Evolutionary conservation across 345 rosid species (phyloP).

Genomic region (Tarenaya hassleriana): DNA sequence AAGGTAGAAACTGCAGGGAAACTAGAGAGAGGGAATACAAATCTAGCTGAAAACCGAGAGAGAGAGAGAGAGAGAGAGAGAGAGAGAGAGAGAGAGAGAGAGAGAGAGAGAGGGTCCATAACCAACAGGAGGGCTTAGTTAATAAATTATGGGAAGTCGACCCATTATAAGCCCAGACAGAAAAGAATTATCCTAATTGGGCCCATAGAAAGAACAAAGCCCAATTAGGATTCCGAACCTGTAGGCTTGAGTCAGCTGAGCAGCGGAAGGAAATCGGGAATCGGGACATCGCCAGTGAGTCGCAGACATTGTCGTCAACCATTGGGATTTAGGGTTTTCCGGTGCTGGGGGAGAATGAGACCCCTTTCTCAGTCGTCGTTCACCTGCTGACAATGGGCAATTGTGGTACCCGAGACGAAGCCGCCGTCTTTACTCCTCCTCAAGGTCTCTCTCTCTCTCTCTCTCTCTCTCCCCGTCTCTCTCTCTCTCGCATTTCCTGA

Average conservation of each 20-base stretch:
- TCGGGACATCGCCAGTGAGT: too few species aligned
- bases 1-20: too few species aligned
- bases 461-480: constrained; percentile 20
- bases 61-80: too few species aligned
- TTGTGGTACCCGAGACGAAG: constrained; percentile 95
- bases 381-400: constrained; percentile 58
- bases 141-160: too few species aligned
- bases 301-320: constrained; percentile 4
- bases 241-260: neutral
- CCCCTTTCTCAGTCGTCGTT: constrained; percentile 15
- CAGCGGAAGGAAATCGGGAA: neutral
- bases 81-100: too few species aligned
- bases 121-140: too few species aligned
- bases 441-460: constrained; percentile 44
- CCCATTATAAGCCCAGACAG: neutral
- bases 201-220: neutral
- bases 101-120: too few species aligned
- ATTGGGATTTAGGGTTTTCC: constrained; percentile 18
- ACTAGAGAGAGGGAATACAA: too few species aligned
- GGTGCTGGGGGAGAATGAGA: constrained; percentile 22
- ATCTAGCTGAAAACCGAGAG: too few species aligned
- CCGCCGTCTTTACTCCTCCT: constrained; percentile 60
- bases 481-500: neutral
- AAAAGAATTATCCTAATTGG: neutral
- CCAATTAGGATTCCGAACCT: too few species aligned